A percentile compares a stretch with the other conserved stretches of the same genome.
Evolutionary conservation across 2,329 filamentous ascomycete genomes (phyloP).

Genomic region (Madurella mycetomatis): DNA sequence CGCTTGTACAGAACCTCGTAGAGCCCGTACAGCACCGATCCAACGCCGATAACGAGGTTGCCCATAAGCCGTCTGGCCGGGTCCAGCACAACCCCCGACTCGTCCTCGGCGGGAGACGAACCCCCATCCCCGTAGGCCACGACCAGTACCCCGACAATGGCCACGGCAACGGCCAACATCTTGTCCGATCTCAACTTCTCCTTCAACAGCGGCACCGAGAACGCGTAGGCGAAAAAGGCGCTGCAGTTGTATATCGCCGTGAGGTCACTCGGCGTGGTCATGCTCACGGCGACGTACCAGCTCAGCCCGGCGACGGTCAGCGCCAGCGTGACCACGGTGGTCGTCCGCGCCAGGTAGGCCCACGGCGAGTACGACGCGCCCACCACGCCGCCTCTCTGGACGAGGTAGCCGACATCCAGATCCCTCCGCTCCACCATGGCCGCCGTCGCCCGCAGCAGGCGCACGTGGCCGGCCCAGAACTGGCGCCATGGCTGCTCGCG

Average conservation of each 20-base stretch:
- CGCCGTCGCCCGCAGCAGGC: constrained; percentile 49
- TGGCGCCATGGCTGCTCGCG: constrained; percentile 71
- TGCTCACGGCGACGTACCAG: constrained; percentile 92
- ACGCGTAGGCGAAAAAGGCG: constrained; percentile 97
- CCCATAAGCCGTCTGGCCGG: constrained; percentile 69
- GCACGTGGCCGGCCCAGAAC: constrained; percentile 70
- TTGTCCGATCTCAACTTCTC: constrained; percentile 84
- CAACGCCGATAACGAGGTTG: constrained; percentile 86
- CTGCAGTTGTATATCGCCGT: constrained; percentile 99
- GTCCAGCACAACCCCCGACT: constrained; percentile 24
- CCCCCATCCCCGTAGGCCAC: constrained; percentile 84
- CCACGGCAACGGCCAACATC: constrained; percentile 77
- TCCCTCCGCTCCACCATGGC: constrained; percentile 84
- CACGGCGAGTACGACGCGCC: constrained; percentile 34
- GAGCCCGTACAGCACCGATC: constrained; percentile 88
- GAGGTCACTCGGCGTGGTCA: constrained; percentile 88
- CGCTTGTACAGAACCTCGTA: constrained; percentile 98
- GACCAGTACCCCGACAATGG: constrained; percentile 85
- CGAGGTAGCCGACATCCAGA: constrained; percentile 38
- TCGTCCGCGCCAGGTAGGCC: constrained; percentile 74
- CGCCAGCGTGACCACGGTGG: constrained; percentile 75
- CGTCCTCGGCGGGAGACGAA: constrained; percentile 45
- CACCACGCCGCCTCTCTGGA: constrained; percentile 42
- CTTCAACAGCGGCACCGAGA: constrained; percentile 82
- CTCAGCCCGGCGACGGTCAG: constrained; percentile 86